Conservation (phyloP, 1,284 basidiomycete species). For the Trichosporon asahii region DNA sequence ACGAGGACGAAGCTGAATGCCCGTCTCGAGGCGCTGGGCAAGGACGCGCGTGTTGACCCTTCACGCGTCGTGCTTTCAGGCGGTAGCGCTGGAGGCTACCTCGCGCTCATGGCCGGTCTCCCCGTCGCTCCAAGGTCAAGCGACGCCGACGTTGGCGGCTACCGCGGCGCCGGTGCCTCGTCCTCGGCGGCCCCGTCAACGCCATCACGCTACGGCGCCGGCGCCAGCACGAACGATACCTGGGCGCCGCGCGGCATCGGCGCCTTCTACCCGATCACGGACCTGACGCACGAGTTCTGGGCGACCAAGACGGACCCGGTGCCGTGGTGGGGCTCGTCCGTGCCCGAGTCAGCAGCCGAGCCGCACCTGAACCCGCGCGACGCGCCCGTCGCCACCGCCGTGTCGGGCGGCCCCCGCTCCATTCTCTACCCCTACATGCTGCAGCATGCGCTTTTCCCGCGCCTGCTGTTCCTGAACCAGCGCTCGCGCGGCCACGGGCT, state of each 20-base stretch:
- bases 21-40: conserved; percentile 30
- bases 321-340: conserved; percentile 40
- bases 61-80: conserved; percentile 42
- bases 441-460: conserved; percentile 47
- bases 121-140: conserved; percentile 26
- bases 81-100: conserved; percentile 47
- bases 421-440: conserved; percentile 51
- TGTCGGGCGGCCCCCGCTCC: conserved; percentile 43
- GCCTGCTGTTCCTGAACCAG: conserved; percentile 43
- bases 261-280: conserved; percentile 49
- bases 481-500: conserved; percentile 36
- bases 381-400: conserved; percentile 36
- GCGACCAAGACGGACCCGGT: conserved; percentile 47
- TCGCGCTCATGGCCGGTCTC: conserved; percentile 46
- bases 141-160: conserved; percentile 43
- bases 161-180: conserved; percentile 24
- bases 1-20: conserved; percentile 40
- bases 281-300: conserved; percentile 47
- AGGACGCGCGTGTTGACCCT: conserved; percentile 34
- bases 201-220: neutral
- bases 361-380: conserved; percentile 45
- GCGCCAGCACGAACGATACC: conserved; percentile 22
- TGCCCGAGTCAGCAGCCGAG: conserved; percentile 40
- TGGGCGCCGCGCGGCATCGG: conserved; percentile 39
- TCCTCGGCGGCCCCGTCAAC: neutral